Conservation (phyloP, 1,139 yeast species). For the Martiniozyma asiatica region DNA sequence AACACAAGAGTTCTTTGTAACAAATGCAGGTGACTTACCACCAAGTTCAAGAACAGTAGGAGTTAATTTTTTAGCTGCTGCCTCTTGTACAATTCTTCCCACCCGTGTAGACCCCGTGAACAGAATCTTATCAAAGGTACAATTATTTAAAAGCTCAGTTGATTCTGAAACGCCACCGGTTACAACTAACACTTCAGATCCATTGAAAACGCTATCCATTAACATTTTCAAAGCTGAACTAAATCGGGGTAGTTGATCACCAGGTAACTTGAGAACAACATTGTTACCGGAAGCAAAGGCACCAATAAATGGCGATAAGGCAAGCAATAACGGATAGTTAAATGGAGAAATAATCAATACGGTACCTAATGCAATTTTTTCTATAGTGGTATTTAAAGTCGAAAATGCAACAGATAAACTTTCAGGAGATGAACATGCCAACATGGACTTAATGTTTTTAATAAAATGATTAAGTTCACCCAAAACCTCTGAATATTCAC, state of each 20-base stretch:
- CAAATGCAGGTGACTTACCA: constrained; percentile 81
- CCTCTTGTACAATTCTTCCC: constrained; percentile 65
- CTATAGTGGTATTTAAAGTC: constrained; percentile 39
- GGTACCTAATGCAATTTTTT: constrained; percentile 64
- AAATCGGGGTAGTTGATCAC: constrained; percentile 62
- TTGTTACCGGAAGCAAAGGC: constrained; percentile 86
- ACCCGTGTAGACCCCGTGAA: constrained; percentile 76
- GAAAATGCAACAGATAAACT: constrained; percentile 36
- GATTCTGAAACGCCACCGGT: constrained; percentile 71
- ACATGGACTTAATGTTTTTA: constrained; percentile 49
- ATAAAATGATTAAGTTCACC: constrained; percentile 53
- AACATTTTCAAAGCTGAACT: constrained; percentile 43
- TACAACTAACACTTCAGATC: constrained; percentile 46
- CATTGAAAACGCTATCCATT: constrained; percentile 39
- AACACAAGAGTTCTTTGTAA: constrained; percentile 36
- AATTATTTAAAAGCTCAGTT: constrained; percentile 42
- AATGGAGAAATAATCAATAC: constrained; percentile 74
- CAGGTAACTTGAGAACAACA: constrained; percentile 61
- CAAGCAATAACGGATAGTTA: constrained; percentile 68
- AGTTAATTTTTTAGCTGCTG: constrained; percentile 76
- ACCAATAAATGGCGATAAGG: constrained; percentile 59
- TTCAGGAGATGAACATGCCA: constrained; percentile 37
- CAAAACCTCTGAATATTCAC: constrained; percentile 43
- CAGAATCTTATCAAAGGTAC: constrained; percentile 70
- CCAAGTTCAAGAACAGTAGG: constrained; percentile 81